Conservation (phyloP, 169 alveolate species). For the Plasmodium sp. region DNA sequence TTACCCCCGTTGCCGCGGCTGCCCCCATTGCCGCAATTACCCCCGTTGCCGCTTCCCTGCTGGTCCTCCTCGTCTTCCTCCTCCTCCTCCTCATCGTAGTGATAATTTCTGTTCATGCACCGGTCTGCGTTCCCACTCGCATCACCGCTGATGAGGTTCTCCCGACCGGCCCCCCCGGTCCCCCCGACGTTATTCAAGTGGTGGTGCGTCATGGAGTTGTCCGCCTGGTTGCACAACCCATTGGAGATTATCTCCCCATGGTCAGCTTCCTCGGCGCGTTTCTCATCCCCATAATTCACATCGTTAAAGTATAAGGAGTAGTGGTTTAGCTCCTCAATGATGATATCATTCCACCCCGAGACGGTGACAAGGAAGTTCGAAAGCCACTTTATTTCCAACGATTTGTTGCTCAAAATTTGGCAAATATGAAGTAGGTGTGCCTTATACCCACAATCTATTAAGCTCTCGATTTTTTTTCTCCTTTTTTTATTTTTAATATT, state of each 20-base stretch:
- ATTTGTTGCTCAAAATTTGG: conserved; percentile 58
- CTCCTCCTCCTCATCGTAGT: background rate
- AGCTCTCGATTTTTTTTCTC: conserved; percentile 49
- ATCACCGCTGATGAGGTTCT: background rate
- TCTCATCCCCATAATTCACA: conserved; percentile 17
- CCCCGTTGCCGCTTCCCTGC: background rate
- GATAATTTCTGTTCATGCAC: background rate
- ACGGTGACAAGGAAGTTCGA: conserved; percentile 64
- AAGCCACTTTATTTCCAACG: conserved; percentile 61
- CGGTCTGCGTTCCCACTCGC: background rate
- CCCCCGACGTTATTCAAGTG: background rate
- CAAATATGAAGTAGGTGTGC: conserved; percentile 64
- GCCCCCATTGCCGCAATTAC: background rate
- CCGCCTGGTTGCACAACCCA: background rate
- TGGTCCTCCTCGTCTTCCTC: background rate
- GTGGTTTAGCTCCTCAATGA: conserved; percentile 52
- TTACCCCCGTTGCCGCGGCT: background rate
- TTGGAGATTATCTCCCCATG: background rate
- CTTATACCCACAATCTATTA: conserved; percentile 71
- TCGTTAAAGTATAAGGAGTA: conserved; percentile 62
- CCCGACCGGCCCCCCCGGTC: background rate
- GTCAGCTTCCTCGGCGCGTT: conserved; percentile 16
- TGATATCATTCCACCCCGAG: conserved; percentile 70
- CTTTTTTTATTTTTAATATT: conserved; percentile 59
- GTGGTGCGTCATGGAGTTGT: background rate